phyloP scores from a whole-genome alignment of 257 asterid species.

The Solanum ossicruentum region DNA sequence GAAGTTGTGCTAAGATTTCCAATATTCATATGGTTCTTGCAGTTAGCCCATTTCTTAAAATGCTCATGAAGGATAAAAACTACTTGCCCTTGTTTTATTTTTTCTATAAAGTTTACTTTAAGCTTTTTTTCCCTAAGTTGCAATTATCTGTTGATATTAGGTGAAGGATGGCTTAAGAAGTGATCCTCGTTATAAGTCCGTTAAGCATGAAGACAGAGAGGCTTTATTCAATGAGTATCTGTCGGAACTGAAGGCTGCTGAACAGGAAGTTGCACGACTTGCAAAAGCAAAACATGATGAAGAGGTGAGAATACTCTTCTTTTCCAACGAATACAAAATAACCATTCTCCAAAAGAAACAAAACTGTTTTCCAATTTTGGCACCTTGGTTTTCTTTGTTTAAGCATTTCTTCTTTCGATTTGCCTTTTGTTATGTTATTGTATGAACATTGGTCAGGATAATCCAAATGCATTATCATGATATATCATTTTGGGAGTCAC shows the following conservation, averaged over 20 bases:
- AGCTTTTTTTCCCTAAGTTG: background rate
- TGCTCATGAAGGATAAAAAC: background rate
- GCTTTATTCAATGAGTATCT: conserved; percentile 56
- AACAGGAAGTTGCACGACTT: conserved; percentile 39
- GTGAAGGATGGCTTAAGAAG: conserved; percentile 71
- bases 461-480: background rate
- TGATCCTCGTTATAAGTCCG: conserved; percentile 85
- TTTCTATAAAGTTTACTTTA: background rate
- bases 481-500: background rate
- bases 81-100: background rate
- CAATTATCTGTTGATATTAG: conserved; percentile 30
- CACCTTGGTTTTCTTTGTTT: background rate
- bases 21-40: background rate
- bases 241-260: conserved; percentile 75
- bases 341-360: background rate
- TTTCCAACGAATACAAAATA: background rate
- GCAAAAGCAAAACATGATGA: conserved; percentile 54
- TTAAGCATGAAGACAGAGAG: conserved; percentile 85
- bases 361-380: background rate
- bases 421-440: background rate
- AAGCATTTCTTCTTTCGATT: background rate
- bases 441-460: background rate
- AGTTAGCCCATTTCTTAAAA: background rate
- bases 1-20: background rate
- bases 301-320: conserved; percentile 41